Conservation (phyloP, 192 early-diverging fungal genomes). For the Entomortierella chlamydospora region DNA sequence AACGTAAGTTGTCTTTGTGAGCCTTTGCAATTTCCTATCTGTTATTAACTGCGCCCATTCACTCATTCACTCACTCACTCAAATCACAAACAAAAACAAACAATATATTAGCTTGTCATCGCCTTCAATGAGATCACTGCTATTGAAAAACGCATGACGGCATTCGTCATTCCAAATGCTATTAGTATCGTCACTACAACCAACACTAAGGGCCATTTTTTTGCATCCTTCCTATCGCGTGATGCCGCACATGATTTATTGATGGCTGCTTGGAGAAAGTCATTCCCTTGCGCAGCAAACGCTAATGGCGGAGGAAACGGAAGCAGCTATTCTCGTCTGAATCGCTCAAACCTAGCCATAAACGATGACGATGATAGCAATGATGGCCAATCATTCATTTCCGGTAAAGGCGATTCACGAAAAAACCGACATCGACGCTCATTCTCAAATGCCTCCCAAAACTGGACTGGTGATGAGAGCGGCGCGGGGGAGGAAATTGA, state of each 20-base stretch:
- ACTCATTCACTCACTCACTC: too few species aligned
- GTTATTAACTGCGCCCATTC: neutral
- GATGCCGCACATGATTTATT: constrained; percentile 82
- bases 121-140: constrained; percentile 81
- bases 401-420: constrained; percentile 27
- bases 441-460: constrained; percentile 35
- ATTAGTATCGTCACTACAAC: constrained; percentile 79
- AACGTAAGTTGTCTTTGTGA: constrained; percentile 58
- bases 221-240: constrained; percentile 88
- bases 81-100: too few species aligned
- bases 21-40: neutral
- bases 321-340: constrained; percentile 5
- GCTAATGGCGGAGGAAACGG: constrained; percentile 1
- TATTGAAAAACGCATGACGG: constrained; percentile 88
- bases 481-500: constrained; percentile 9
- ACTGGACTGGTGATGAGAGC: constrained; percentile 23
- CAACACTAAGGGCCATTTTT: constrained; percentile 71
- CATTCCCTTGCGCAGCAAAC: constrained; percentile 49
- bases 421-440: constrained; percentile 39
- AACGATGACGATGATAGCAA: constrained; percentile 37
- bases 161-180: constrained; percentile 89
- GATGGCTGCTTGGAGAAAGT: constrained; percentile 70
- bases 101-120: constrained; percentile 65
- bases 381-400: constrained; percentile 34
- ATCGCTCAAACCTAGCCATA: constrained; percentile 2